Percentiles rank a stretch among this genome's conserved stretches.
Conservation (phyloP, 1,139 yeast genomes). For the Debaryomyces fabryi region DNA sequence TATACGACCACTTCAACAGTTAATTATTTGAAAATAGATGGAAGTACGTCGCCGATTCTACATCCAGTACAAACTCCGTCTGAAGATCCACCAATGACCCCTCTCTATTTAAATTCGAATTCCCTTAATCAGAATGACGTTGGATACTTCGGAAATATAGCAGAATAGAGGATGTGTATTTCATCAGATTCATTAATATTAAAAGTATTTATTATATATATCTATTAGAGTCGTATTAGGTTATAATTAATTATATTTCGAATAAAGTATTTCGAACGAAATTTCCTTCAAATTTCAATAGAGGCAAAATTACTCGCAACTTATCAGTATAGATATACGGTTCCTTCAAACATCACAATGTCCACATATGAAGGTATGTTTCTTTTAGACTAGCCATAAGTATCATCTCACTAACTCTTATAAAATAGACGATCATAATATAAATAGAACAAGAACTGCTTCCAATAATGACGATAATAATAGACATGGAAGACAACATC, state of each 20-base stretch:
- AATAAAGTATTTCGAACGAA: neutral
- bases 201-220: neutral
- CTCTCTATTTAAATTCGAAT: slow-evolving; percentile 33
- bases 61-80: slow-evolving; percentile 48
- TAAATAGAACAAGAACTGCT: slow-evolving; percentile 14
- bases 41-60: slow-evolving; percentile 39
- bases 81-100: slow-evolving; percentile 53
- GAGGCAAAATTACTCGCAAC: slow-evolving; percentile 1
- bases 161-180: slow-evolving; percentile 9
- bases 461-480: slow-evolving; percentile 1
- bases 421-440: slow-evolving; percentile 36
- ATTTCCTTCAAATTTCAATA: neutral
- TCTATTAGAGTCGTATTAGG: neutral
- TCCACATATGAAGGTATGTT: slow-evolving; percentile 49
- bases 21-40: slow-evolving; percentile 17
- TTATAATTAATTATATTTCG: neutral
- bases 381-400: neutral
- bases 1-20: slow-evolving; percentile 13
- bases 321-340: neutral
- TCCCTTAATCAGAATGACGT: slow-evolving; percentile 12
- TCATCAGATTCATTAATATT: neutral
- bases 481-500: slow-evolving; percentile 30
- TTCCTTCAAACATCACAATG: slow-evolving; percentile 21
- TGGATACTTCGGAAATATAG: slow-evolving; percentile 18
- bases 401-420: slow-evolving; percentile 22